Conservation (phyloP, 306 rosid species). For the Quercus cerris region DNA sequence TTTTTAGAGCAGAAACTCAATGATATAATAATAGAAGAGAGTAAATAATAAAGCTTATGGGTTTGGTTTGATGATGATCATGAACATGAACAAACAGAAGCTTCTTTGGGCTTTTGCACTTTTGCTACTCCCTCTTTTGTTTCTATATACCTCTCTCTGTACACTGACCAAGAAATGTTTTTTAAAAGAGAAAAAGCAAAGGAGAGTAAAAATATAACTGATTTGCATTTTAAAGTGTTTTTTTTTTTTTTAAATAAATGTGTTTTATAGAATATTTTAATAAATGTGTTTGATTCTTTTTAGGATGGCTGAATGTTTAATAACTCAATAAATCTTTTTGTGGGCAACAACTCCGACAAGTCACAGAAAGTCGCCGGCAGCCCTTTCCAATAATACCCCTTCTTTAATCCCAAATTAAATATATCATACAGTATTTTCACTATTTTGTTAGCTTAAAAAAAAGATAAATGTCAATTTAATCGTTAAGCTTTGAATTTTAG, state of each 20-base stretch:
- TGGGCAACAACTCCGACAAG: constrained; percentile 77
- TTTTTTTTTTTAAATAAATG: no score
- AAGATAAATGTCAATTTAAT: no score
- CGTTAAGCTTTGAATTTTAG: no score
- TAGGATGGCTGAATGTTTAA: constrained; percentile 22
- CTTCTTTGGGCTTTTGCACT: constrained; percentile 32
- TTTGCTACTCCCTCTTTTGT: constrained; percentile 18
- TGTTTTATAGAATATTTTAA: not conserved
- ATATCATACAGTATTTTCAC: no score
- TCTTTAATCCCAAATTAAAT: not conserved
- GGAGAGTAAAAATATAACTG: constrained; percentile 28
- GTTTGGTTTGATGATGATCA: constrained; percentile 12
- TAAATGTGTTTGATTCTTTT: constrained; percentile 23
- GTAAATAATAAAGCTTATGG: constrained; percentile 12
- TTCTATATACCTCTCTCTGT: constrained; percentile 17
- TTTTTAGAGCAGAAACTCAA: constrained; percentile 23
- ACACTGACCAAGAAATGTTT: not conserved
- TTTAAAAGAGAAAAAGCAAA: no score
- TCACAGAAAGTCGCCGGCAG: constrained; percentile 49
- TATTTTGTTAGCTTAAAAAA: no score
- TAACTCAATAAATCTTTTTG: constrained; percentile 36
- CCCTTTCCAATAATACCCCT: constrained; percentile 24
- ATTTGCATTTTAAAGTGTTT: constrained; percentile 22
- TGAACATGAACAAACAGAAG: constrained; percentile 20
- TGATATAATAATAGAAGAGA: constrained; percentile 12